Conservation (phyloP, 495 filamentous ascomycete genomes). For the Neurospora sp. region DNA sequence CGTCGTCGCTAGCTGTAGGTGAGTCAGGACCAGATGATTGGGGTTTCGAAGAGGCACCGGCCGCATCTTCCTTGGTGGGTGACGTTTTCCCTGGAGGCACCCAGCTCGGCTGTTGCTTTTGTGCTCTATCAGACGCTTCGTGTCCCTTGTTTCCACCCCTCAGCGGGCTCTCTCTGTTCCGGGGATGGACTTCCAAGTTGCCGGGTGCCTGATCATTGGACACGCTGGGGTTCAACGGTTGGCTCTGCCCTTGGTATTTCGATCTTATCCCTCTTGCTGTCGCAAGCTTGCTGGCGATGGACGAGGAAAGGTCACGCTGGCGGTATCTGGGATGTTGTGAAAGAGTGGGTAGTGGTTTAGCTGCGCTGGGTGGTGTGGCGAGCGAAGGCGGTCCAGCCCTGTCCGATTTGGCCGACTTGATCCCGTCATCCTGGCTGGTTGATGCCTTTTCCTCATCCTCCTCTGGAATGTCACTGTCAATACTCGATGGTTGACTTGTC, state of each 20-base stretch:
- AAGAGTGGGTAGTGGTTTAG: conserved; percentile 35
- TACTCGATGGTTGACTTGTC: conserved; percentile 30
- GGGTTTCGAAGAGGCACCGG: conserved; percentile 12
- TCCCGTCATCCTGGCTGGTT: conserved; percentile 7
- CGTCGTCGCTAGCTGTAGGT: conserved; percentile 48
- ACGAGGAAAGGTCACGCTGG: conserved; percentile 61
- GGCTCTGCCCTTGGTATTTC: conserved; percentile 41
- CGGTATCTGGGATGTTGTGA: conserved; percentile 41
- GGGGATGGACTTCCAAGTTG: conserved; percentile 50
- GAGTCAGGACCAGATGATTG: not conserved
- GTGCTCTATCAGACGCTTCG: conserved; percentile 22
- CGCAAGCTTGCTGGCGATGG: conserved; percentile 84
- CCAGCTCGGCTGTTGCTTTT: conserved; percentile 30
- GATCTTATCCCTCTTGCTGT: conserved; percentile 79
- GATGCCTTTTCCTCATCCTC: conserved; percentile 26
- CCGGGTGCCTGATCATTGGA: conserved; percentile 67
- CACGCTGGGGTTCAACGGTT: conserved; percentile 56
- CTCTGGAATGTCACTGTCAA: conserved; percentile 27
- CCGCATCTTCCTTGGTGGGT: conserved; percentile 16
- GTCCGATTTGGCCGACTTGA: conserved; percentile 7
- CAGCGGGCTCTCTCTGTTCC: conserved; percentile 29
- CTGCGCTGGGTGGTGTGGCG: conserved; percentile 17
- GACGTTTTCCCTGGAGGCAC: conserved; percentile 23
- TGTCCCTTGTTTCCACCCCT: conserved; percentile 28
- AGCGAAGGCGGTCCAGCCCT: conserved; percentile 9